A percentile compares a stretch with the other conserved stretches of the same genome.
Conservation (phyloP, 2,329 filamentous ascomycete species). For the Sporothrix pseudoabietina region DNA sequence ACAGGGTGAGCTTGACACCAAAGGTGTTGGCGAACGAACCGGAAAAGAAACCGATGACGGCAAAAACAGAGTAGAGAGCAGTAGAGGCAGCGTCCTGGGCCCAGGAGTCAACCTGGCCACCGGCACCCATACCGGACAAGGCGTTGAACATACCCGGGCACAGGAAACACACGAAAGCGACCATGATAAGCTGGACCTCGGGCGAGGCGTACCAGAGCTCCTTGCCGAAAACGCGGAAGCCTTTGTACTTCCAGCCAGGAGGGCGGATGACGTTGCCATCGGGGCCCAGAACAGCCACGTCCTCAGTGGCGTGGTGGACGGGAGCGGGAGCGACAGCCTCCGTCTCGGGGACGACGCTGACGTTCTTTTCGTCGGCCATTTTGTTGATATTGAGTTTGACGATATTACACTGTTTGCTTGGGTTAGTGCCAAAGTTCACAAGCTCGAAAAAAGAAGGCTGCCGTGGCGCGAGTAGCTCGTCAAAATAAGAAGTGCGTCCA, state of each 20-base stretch:
- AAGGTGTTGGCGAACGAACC: conserved; percentile 77
- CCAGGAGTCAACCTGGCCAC: conserved; percentile 36
- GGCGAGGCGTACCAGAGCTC: conserved; percentile 74
- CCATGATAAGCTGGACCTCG: conserved; percentile 69
- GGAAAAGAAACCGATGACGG: conserved; percentile 68
- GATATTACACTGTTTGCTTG: not conserved
- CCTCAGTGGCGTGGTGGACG: not conserved
- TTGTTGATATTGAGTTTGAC: not conserved
- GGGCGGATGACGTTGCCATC: conserved; percentile 43
- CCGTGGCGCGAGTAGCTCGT: not conserved
- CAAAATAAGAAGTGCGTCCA: not conserved
- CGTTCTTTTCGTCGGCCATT: conserved; percentile 32
- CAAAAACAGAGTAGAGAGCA: conserved; percentile 54
- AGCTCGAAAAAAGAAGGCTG: not conserved
- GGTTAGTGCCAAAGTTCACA: not conserved
- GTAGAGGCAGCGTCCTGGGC: conserved; percentile 43
- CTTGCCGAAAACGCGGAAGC: conserved; percentile 55
- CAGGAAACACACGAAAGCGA: conserved; percentile 64
- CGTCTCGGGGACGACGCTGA: conserved; percentile 23
- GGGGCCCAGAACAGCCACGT: conserved; percentile 22
- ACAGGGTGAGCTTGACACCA: conserved; percentile 68
- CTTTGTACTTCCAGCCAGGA: conserved; percentile 68
- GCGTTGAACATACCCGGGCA: conserved; percentile 45
- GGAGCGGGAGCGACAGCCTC: conserved; percentile 1
- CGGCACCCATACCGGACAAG: conserved; percentile 37